A percentile compares a stretch with the other conserved stretches of the same genome.
Conservation (phyloP, 345 rosid species). For the Dipteronia sinensis region DNA sequence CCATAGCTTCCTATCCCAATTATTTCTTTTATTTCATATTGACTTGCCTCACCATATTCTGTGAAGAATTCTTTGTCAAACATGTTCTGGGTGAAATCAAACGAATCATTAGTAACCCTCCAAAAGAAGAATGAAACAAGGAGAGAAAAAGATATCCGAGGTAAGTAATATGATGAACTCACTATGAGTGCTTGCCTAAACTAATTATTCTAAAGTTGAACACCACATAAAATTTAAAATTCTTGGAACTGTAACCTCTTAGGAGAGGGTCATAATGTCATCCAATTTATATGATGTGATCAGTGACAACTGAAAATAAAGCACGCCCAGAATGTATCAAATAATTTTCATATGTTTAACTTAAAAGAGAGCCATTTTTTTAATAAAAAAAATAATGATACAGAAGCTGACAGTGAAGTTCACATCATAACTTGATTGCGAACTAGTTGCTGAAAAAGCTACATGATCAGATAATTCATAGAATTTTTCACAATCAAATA, state of each 20-base stretch:
- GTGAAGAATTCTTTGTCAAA: constrained; percentile 91
- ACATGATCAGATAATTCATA: too few species aligned
- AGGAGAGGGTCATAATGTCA: too few species aligned
- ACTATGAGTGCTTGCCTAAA: too few species aligned
- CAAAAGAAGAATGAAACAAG: background rate
- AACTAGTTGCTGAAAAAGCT: too few species aligned
- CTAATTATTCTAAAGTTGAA: background rate
- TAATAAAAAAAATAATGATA: too few species aligned
- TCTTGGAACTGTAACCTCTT: too few species aligned
- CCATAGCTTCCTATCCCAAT: constrained; percentile 99
- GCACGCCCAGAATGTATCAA: background rate
- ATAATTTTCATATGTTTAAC: too few species aligned
- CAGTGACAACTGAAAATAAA: background rate
- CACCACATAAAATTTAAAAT: too few species aligned
- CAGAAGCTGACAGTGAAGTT: background rate
- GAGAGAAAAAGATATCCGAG: background rate
- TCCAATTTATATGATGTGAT: too few species aligned
- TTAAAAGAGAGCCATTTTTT: too few species aligned
- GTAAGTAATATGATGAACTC: background rate
- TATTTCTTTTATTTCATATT: constrained; percentile 90
- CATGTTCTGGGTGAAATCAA: constrained; percentile 43
- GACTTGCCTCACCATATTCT: constrained; percentile 95
- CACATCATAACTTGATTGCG: background rate
- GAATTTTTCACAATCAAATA: too few species aligned
- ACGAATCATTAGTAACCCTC: background rate